Evolutionary conservation across 257 asterid genomes (phyloP), one percentile per base, ranked within the genome.

Genomic region (Nicotiana obtusifolia): DNA sequence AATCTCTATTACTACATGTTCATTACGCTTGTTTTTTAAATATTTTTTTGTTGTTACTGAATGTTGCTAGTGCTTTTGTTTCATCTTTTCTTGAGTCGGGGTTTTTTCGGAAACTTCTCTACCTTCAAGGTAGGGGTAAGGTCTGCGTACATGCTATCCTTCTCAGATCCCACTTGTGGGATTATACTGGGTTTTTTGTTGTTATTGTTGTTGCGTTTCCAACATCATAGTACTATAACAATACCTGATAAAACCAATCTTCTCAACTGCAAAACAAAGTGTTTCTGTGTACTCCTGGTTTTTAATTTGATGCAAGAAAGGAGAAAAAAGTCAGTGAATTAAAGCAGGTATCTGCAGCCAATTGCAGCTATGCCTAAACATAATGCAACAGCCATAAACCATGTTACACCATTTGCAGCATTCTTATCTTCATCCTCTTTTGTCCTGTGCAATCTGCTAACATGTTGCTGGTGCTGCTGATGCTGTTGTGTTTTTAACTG

Each of bases 311-410:
- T 73, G 79, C 16, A 35, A 73, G 79, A 73, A 73, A 75, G 13
- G 4, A 49, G 26, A 49, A 75, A 49, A 52, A 26, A 24, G 62
- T 56, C 9, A 5, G 9, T 16, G 4, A 3, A 22, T 60, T 82
- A 89, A 76, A 78, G 26, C 13, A 83, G 26, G 80, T 60, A 83
- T 37, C 65, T 78, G 81, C 54, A 88, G 15, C 85, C 84, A 31
- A 83, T 54, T 62, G 88, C 86, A 1, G 90, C 88, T 77, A 89
- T 87, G 26, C 92, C 90, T 77, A 90, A 49, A 84, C 91, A 89
- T 14, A 89, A 61, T 5, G 89, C 89, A 10, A 86, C 75, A 24
- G 90, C 90, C 22, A 85, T 67, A 9, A 81, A 30, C 91, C 88
- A 86, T 9, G 83, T 78, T 44, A 81, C 64, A 49, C 84, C 60